phyloP scores from a whole-genome alignment of 2,329 filamentous ascomycete species.

The Pseudocercospora musae region DNA sequence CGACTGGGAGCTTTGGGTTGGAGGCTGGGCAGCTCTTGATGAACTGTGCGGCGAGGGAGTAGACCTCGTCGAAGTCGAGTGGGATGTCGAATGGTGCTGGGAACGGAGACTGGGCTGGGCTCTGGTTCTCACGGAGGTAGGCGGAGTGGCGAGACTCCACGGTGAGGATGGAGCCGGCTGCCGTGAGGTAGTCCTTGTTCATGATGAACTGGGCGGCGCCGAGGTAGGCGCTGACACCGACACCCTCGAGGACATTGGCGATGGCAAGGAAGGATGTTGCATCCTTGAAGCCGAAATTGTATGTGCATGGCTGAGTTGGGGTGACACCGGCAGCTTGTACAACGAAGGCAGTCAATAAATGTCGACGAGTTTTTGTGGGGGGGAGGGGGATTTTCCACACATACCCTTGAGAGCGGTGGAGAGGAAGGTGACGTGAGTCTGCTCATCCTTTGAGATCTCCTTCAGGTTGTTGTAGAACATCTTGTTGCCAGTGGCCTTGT shows the following conservation, averaged over 20 bases:
- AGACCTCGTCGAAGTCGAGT: slow-evolving; percentile 58
- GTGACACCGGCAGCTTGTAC: slow-evolving; percentile 44
- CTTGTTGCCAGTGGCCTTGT: slow-evolving; percentile 47
- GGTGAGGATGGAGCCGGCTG: slow-evolving; percentile 61
- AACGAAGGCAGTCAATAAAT: background rate
- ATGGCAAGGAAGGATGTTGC: slow-evolving; percentile 50
- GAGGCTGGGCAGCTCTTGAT: slow-evolving; percentile 55
- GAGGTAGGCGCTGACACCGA: slow-evolving; percentile 60
- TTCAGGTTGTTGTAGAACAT: slow-evolving; percentile 58
- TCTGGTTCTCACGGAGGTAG: slow-evolving; percentile 46
- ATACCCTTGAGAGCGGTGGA: slow-evolving; percentile 38
- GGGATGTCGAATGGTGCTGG: slow-evolving; percentile 60
- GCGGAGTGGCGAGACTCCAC: slow-evolving; percentile 64
- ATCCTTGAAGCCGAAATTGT: slow-evolving; percentile 47
- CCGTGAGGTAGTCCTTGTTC: slow-evolving; percentile 57
- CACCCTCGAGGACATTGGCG: slow-evolving; percentile 54
- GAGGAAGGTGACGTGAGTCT: slow-evolving; percentile 57
- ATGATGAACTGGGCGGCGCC: slow-evolving; percentile 59
- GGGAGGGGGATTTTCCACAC: too few relatives aligned
- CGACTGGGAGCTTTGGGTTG: slow-evolving; percentile 54
- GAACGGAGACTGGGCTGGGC: slow-evolving; percentile 46
- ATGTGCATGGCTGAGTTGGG: slow-evolving; percentile 55
- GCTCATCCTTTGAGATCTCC: slow-evolving; percentile 57
- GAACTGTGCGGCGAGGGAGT: slow-evolving; percentile 61
- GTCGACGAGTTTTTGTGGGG: background rate